Evolutionary conservation across 768 basidiomycete genomes (phyloP), one percentile per base, ranked within the genome.

Genomic region (Trametes gibbosa): DNA sequence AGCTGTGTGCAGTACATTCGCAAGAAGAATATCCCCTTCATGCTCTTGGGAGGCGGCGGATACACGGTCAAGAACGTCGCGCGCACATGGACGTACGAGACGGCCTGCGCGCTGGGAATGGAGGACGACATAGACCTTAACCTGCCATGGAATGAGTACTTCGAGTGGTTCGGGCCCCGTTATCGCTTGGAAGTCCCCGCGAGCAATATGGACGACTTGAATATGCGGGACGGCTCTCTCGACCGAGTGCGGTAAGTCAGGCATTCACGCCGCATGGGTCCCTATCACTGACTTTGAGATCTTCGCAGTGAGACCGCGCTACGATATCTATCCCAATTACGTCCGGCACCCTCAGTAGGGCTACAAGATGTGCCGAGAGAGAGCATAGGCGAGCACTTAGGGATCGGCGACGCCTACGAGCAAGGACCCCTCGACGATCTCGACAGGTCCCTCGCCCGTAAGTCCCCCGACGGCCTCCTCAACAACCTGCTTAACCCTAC

Each of bases 31-130:
- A 77, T 97, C 32, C 96, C 96, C 0, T 78, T 95, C 45, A 90
- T 98, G 62, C 79, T 98, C 34, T 81, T 99, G 1, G 96, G 96
- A 19, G 96, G 96, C 1, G 96, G 96, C 16, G 96, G 96, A 1
- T 99, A 98, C 72, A 98, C 96, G 0, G 89, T 96, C 47, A 93
- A 95, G 73, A 99, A 99, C 68, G 95, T 98, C 19, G 93, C 93
- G 2, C 81, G 93, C 27, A 85, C 89, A 27, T 99, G 96, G 96
- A 87, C 95, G 24, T 96, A 92, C 75, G 96, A 99, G 73, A 99
- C 97, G 0, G 96, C 94, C 0, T 90, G 95, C 65, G 92, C 93
- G n/a, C 81, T 95, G n/a, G 95, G 92, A 1, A 81, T 90, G 35
- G 89, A 95, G 67, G 77, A 92, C 47, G 81, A 81, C 5, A 86